Evolutionary conservation across 148 eudicot species (phyloP), one percentile per base, ranked within the genome.

Genomic region (Chenopodium quinoa): DNA sequence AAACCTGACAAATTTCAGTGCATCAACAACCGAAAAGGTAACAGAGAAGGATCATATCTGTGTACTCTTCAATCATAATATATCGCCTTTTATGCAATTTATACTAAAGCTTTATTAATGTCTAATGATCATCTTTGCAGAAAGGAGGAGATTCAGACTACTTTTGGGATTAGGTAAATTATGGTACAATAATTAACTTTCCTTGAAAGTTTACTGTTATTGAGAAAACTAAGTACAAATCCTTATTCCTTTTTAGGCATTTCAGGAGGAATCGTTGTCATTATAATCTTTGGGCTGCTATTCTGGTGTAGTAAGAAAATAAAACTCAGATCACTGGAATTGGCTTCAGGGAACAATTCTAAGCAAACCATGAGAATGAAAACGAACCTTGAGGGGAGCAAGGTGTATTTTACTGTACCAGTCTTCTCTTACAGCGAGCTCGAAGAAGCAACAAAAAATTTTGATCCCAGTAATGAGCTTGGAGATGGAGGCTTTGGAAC

Each of bases 401-500:
- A 76, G 66, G 72, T 78, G 23, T 86, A 78, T 80, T 86, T 86
- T 76, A 86, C 87, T 64, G 86, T 88, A 29, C 86, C 85, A 31
- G 63, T 88, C 62, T 88, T 86, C 80, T 84, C 87, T 65, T 84
- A 86, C 77, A 70, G 58, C 11, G 89, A 86, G 10, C 91, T 88
- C 44, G 82, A 88, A 87, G 85, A 83, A 68, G 90, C 92, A 63
- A 93, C 94, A 2, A 75, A 86, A 58, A 71, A 82, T 52, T 93
- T 93, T 73, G 90, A 90, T 79, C 40, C 90, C 20, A 27, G 82
- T 4, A 86, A 73, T 47, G 93, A 91, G 89, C 87, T 92, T 31
- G 97, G 97, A 52, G 88, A 90, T 77, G 97, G 97, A 63, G 97
- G 91, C 37, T 91, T 81, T 74, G 92, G 94, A 81, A 88, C 87